phyloP scores from a whole-genome alignment of 2,329 filamentous ascomycete genomes.

The Orbilia javanica region DNA sequence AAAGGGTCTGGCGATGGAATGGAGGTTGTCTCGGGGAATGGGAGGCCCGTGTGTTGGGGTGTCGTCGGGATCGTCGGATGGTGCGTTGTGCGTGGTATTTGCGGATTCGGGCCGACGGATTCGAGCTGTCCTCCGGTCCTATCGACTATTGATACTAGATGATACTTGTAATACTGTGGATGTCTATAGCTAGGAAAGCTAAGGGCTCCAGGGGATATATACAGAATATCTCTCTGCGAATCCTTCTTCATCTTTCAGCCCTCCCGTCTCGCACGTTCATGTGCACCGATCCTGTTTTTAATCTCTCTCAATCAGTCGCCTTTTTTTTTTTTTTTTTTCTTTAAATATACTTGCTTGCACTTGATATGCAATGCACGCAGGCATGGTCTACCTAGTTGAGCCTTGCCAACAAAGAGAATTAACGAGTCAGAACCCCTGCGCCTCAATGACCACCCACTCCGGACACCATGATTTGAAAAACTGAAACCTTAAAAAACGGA shows the following conservation, averaged over 20 bases:
- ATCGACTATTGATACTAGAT: background rate
- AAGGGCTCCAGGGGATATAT: background rate
- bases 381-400: constrained; percentile 32
- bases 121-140: background rate
- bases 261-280: background rate
- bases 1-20: background rate
- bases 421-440: constrained; percentile 18
- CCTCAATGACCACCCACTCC: constrained; percentile 21
- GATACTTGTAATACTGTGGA: no score
- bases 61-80: constrained; percentile 21
- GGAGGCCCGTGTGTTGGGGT: constrained; percentile 1
- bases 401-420: background rate
- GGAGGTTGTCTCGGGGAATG: constrained; percentile 5
- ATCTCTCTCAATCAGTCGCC: no score
- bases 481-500: background rate
- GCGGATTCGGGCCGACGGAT: constrained; percentile 27
- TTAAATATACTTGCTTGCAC: background rate
- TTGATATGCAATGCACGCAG: no score
- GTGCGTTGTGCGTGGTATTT: constrained; percentile 44
- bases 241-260: constrained; percentile 1
- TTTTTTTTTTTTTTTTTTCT: background rate
- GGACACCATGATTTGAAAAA: constrained; percentile 31
- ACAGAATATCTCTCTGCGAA: background rate
- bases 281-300: no score
- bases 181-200: no score